Evolutionary conservation across 2,329 filamentous ascomycete genomes (phyloP).

Genomic region (Bisporella sp.): DNA sequence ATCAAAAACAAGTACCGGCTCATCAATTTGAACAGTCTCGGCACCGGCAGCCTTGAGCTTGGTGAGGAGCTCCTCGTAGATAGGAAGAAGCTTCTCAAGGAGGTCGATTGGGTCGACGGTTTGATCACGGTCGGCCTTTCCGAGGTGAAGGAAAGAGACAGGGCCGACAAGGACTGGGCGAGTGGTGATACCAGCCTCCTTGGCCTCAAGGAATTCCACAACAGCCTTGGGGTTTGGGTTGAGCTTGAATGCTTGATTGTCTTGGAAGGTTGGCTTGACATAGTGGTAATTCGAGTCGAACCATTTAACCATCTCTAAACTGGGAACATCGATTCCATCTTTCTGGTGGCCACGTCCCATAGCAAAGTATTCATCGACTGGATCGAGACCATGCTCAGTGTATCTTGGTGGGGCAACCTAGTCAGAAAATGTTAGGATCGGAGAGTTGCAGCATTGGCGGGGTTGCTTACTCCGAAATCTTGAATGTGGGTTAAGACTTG

Average conservation of each 20-base stretch:
- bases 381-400: slow-evolving; percentile 78
- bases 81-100: slow-evolving; percentile 84
- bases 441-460: neutral
- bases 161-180: slow-evolving; percentile 93
- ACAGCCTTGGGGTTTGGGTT: slow-evolving; percentile 85
- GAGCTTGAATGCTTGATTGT: slow-evolving; percentile 95
- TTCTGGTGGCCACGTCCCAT: slow-evolving; percentile 99
- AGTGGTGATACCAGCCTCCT: slow-evolving; percentile 89
- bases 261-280: slow-evolving; percentile 96
- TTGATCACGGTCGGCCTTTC: slow-evolving; percentile 96
- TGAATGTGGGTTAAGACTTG: slow-evolving; percentile 97
- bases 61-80: slow-evolving; percentile 88
- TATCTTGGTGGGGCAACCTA: slow-evolving; percentile 91
- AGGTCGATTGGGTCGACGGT: slow-evolving; percentile 88
- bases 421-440: slow-evolving; percentile 10
- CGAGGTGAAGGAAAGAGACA: slow-evolving; percentile 94
- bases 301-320: slow-evolving; percentile 99
- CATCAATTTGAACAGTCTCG: slow-evolving; percentile 95
- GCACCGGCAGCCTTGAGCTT: slow-evolving; percentile 95
- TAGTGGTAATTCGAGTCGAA: slow-evolving; percentile 99
- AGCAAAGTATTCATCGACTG: slow-evolving; percentile 96
- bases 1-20: slow-evolving; percentile 95
- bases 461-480: slow-evolving; percentile 76
- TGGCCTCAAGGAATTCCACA: slow-evolving; percentile 90
- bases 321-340: slow-evolving; percentile 85